These are phyloP conservation scores for Candida sp. DNA, from an alignment of 1,139 yeast species.

Conservation along the genomic window DNA sequence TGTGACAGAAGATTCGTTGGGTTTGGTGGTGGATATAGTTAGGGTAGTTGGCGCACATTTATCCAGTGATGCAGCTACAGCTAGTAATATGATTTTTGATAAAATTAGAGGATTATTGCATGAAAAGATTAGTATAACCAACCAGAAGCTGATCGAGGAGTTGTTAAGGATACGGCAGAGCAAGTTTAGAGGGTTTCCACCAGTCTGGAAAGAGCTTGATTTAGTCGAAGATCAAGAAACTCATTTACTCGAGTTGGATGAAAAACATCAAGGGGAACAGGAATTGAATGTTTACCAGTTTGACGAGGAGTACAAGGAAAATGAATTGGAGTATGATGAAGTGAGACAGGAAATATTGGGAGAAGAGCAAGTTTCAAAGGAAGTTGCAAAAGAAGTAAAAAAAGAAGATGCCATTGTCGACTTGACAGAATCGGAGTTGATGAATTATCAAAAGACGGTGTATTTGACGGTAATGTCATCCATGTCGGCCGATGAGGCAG, in stretches of 20 bases:
- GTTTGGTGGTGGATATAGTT: slow-evolving; percentile 22
- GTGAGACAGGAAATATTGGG: slow-evolving; percentile 12
- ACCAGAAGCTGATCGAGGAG: slow-evolving; percentile 49
- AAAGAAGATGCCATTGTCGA: slow-evolving; percentile 35
- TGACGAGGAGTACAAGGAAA: slow-evolving; percentile 51
- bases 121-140: slow-evolving; percentile 38
- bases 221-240: slow-evolving; percentile 61
- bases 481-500: slow-evolving; percentile 90
- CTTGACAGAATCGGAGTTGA: slow-evolving; percentile 63
- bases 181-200: slow-evolving; percentile 41
- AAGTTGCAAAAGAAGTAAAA: slow-evolving; percentile 9
- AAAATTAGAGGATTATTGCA: slow-evolving; percentile 61
- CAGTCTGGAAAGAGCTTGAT: slow-evolving; percentile 46
- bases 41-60: slow-evolving; percentile 21
- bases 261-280: slow-evolving; percentile 39
- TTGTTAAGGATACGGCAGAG: slow-evolving; percentile 51
- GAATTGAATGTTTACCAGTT: slow-evolving; percentile 47
- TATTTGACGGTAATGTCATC: slow-evolving; percentile 90
- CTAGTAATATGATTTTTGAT: slow-evolving; percentile 53
- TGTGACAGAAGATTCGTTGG: slow-evolving; percentile 45
- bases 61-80: slow-evolving; percentile 17
- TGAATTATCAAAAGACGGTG: slow-evolving; percentile 67
- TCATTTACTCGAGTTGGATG: slow-evolving; percentile 57
- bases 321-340: slow-evolving; percentile 38
- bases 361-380: slow-evolving; percentile 14